Base-by-base conservation (phyloP, 2,329 filamentous ascomycete species). In the Fusarium udum region DNA sequence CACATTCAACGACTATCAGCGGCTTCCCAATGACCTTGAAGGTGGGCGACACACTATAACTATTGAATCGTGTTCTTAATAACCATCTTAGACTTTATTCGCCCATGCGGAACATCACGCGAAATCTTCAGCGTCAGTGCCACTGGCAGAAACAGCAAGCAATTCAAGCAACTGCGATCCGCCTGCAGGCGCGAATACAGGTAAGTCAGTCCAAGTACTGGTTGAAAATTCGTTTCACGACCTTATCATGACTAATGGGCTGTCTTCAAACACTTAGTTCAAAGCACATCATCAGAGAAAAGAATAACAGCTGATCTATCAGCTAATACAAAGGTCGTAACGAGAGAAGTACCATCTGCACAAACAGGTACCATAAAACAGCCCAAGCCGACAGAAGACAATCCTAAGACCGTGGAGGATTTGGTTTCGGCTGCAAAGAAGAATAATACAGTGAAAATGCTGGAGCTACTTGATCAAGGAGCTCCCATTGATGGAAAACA, bases 381-480 rank as follows among this genome's bases (percentile, higher is more conserved):
- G 20, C 20, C 45, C 4, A 11, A 16, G 7, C 9, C 20, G 3
- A 12, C 18, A 31, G 26, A 16, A 31, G 14, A 10, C 13, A 31
- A 16, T 10, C 6, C 26, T 7, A 48, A 31, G 4, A 48, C 20
- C 3, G 9, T n/a, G 26, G 9, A 48, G 26, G 22, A n/a, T 4
- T 15, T 48, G 3, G 26, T 48, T 11, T 22, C 26, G 31, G 46
- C 46, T n/a, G 46, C 46, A 49, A 32, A 11, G 4, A 32, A 12
- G 9, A 49, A 49, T 12, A 10, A 31, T 3, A 3, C 14, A 6
- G 10, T n/a, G 4, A n/a, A n/a, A 16, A 22, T n/a, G 2, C 1
- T 32, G 22, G 28, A 51, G 7, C 16, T 51, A 34, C 31, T 51
- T 1, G 48, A 34, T 0, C 12, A 34, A 24, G 9, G 13, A 0